Evolutionary conservation across 768 basidiomycete genomes (phyloP).

Genomic region (Mrakia blollopis): DNA sequence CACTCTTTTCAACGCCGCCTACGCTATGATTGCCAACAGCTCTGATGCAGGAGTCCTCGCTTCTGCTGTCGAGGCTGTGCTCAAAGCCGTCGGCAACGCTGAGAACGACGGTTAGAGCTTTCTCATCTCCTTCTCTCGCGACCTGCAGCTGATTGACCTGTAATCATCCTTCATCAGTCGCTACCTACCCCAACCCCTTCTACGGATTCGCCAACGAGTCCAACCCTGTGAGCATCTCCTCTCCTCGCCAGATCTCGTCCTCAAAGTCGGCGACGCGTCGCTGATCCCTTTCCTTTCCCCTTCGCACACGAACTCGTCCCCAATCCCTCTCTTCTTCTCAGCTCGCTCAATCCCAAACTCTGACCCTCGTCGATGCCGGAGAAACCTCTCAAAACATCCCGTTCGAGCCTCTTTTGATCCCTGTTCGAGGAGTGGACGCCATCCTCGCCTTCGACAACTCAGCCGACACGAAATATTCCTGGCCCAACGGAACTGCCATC

Average conservation of each 20-base stretch:
- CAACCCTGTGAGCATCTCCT: constrained; percentile 38
- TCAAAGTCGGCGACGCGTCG: not conserved
- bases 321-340: constrained; percentile 14
- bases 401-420: constrained; percentile 61
- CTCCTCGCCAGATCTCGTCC: too few relatives aligned
- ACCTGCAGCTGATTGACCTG: too few relatives aligned
- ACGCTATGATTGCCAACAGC: not conserved
- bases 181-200: constrained; percentile 44
- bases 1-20: not conserved
- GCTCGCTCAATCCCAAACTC: constrained; percentile 38
- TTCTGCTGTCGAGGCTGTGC: constrained; percentile 38
- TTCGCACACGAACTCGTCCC: too few relatives aligned
- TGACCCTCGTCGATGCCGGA: constrained; percentile 45
- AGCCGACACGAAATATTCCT: constrained; percentile 50
- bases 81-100: constrained; percentile 36
- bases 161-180: too few relatives aligned
- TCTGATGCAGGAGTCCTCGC: constrained; percentile 40
- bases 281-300: not conserved
- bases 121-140: too few relatives aligned
- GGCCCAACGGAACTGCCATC: constrained; percentile 63
- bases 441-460: constrained; percentile 67
- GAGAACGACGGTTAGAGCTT: too few relatives aligned
- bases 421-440: constrained; percentile 63
- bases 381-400: constrained; percentile 41
- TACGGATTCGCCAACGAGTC: constrained; percentile 36